Evolutionary conservation across 257 asterid genomes (phyloP), one percentile per base, ranked within the genome.

Genomic region (Marsdenia floribunda): DNA sequence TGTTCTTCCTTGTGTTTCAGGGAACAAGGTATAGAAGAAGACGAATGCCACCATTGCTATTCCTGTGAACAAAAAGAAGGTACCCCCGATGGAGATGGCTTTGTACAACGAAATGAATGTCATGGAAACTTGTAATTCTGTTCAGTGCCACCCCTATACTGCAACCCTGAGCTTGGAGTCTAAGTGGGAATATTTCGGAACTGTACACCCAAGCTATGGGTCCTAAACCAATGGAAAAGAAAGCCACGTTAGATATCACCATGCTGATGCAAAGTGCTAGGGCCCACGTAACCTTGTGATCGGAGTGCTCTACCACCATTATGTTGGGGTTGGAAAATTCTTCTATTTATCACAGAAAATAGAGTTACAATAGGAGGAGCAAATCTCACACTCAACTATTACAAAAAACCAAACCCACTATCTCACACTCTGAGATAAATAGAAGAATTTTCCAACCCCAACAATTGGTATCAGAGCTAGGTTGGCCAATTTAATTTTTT

Each of bases 151-250:
- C 90, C 0, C 85, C 96, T n/a, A 88, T 72, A 38, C 90, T 81
- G 71, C 93, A 88, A n/a, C 96, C 96, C 69, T 89, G 92, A 22
- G 96, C 93, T 73, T 93, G 53, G 21, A 90, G 68, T 71, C n/a
- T 73, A 63, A 90, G 15, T 0, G 96, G 96, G 7, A 90, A 90
- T 3, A 88, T 88, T 74, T 90, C 93, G 0, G 96, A 88, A 38
- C 90, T 83, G 58, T 88, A 90, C 0, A 90, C 96, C 96, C 93
- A 88, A 29, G 92, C 84, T 6, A 90, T 88, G 46, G 96, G 96
- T 18, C 96, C 93, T 88, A 90, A 75, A 3, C 96, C 96, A 2
- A 86, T 85, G 0, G 96, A 90, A 67, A 90, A 90, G 52, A 87
- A 83, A 0, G 91, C 89, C 76, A 88, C 96, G 73, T 74, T 85